Conservation (phyloP, 1,284 basidiomycete species). For the Paramarasmius palmivorus region DNA sequence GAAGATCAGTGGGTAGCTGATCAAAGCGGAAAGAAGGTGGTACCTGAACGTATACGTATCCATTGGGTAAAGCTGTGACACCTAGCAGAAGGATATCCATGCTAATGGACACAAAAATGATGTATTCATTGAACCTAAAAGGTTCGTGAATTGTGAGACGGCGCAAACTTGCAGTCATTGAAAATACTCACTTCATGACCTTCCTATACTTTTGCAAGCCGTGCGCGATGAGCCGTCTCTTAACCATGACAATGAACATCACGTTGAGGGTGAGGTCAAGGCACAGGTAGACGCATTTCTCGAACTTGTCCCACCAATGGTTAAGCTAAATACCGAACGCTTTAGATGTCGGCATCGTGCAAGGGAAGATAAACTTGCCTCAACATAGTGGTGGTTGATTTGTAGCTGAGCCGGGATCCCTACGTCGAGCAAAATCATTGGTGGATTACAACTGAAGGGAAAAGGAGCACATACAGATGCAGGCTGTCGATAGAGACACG, state of each 20-base stretch:
- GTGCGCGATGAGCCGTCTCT: constrained; percentile 2
- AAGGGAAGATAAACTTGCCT: neutral
- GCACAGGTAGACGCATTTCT: no score
- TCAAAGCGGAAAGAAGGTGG: no score
- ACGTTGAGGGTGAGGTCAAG: constrained; percentile 4
- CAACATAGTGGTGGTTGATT: constrained; percentile 5
- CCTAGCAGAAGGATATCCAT: no score
- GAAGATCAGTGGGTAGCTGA: no score
- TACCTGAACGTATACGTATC: no score
- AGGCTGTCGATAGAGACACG: neutral
- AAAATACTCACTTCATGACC: neutral
- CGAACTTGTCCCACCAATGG: no score
- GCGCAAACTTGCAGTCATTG: no score
- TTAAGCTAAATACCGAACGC: no score
- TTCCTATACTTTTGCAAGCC: constrained; percentile 7
- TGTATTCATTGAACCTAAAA: no score
- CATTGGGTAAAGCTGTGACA: no score
- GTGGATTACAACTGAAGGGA: neutral
- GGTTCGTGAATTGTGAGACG: no score
- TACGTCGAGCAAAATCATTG: neutral
- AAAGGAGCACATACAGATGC: neutral
- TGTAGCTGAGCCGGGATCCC: constrained; percentile 6
- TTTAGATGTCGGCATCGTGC: neutral
- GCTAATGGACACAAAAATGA: no score
- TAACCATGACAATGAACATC: constrained; percentile 6